Evolutionary conservation across 306 rosid genomes (phyloP).

Genomic region (Casuarina glauca): DNA sequence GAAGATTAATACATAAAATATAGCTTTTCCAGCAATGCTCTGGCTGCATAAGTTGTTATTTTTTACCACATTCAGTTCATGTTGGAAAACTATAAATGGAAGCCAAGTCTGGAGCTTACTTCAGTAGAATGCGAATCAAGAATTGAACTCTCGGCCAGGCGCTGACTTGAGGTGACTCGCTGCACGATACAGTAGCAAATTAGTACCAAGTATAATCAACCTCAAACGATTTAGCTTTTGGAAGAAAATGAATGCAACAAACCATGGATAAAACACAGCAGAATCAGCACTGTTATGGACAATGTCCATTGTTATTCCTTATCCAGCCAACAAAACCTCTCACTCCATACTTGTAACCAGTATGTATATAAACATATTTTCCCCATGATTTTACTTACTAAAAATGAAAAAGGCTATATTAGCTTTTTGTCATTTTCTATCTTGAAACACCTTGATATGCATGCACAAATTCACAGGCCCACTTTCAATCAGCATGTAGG

Average conservation of each 20-base stretch:
- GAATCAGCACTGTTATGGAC: conserved; percentile 20
- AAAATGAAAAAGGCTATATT: background rate
- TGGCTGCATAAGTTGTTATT: background rate
- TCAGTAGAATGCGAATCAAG: conserved; percentile 76
- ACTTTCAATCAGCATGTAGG: background rate
- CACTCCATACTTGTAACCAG: background rate
- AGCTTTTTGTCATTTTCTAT: background rate
- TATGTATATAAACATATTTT: background rate
- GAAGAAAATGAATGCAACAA: conserved; percentile 2
- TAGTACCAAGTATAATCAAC: conserved; percentile 18
- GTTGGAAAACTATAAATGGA: conserved; percentile 13
- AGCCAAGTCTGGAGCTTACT: conserved; percentile 50
- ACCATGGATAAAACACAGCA: background rate
- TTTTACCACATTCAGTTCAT: background rate
- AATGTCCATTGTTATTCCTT: conserved; percentile 10
- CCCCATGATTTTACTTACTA: background rate
- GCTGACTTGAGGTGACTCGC: conserved; percentile 94
- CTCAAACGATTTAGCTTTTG: background rate
- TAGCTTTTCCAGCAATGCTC: background rate
- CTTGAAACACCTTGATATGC: background rate
- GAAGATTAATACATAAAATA: background rate
- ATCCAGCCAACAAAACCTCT: conserved; percentile 7
- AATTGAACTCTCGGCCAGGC: conserved; percentile 91
- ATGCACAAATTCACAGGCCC: background rate
- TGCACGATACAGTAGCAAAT: conserved; percentile 44